Percentiles rank a stretch among this genome's conserved stretches.
Conservation (phyloP, 2,329 filamentous ascomycete genomes). For the Fusarium tupiense region DNA sequence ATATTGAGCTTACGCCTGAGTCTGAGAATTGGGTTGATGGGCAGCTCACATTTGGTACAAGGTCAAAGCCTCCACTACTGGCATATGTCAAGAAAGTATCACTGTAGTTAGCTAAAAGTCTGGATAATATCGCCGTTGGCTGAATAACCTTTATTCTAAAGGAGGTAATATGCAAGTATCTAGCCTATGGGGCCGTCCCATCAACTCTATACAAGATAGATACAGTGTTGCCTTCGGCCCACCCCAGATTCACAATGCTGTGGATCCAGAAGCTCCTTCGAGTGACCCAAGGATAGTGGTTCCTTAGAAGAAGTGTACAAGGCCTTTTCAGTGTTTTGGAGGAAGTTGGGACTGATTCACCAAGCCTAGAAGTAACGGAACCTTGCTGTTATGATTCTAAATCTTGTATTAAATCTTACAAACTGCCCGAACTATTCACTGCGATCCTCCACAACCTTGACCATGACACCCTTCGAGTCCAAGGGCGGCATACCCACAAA, state of each 20-base stretch:
- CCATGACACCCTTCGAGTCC: background rate
- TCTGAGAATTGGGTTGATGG: background rate
- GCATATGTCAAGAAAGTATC: background rate
- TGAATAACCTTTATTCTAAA: rapidly evolving
- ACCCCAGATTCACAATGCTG: rapidly evolving
- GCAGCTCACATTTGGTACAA: background rate
- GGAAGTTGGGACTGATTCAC: rapidly evolving
- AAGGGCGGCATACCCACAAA: background rate
- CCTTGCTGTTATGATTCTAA: too few species aligned
- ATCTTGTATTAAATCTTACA: rapidly evolving
- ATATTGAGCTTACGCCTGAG: background rate
- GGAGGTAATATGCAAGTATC: background rate
- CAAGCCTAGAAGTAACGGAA: rapidly evolving
- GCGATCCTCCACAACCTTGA: background rate
- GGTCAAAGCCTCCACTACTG: background rate
- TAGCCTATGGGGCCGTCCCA: background rate
- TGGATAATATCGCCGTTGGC: rapidly evolving
- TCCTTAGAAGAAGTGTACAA: rapidly evolving
- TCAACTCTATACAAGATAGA: background rate
- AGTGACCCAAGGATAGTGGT: rapidly evolving
- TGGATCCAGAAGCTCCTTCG: rapidly evolving
- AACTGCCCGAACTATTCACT: too few species aligned
- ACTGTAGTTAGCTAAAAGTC: rapidly evolving
- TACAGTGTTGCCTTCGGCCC: rapidly evolving
- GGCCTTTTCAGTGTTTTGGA: too few species aligned